Percentiles rank a stretch among this genome's conserved stretches.
phyloP scores from a whole-genome alignment of 1,139 yeast species.

The Groenewaldozyma sp. region DNA sequence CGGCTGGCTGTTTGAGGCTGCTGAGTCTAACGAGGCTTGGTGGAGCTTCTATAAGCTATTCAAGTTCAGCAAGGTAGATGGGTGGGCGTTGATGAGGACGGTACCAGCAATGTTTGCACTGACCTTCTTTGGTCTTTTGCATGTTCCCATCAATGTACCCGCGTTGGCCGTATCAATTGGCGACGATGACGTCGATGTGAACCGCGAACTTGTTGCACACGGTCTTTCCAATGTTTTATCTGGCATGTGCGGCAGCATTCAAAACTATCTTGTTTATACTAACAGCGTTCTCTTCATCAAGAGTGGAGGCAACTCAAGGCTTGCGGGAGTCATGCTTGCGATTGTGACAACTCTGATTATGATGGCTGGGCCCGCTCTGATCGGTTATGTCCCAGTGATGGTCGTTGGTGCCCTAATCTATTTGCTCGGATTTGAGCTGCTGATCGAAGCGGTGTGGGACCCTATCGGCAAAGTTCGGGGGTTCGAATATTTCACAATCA shows the following conservation, averaged over 20 bases:
- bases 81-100: conserved; percentile 59
- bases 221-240: conserved; percentile 86
- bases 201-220: conserved; percentile 88
- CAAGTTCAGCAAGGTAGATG: conserved; percentile 60
- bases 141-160: conserved; percentile 96
- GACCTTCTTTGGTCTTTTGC: conserved; percentile 89
- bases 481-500: conserved; percentile 77
- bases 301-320: conserved; percentile 85
- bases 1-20: conserved; percentile 79
- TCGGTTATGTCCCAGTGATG: conserved; percentile 88
- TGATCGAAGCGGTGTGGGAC: conserved; percentile 79
- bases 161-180: conserved; percentile 89
- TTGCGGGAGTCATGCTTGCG: conserved; percentile 84
- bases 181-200: conserved; percentile 74
- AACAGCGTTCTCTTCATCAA: conserved; percentile 84
- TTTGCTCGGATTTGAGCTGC: conserved; percentile 77
- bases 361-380: conserved; percentile 85
- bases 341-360: conserved; percentile 69
- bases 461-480: conserved; percentile 66
- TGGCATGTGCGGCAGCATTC: conserved; percentile 80
- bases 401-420: conserved; percentile 92
- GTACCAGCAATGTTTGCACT: conserved; percentile 91
- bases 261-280: conserved; percentile 89
- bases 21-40: conserved; percentile 72
- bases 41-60: conserved; percentile 70